Percentiles rank a stretch among this genome's conserved stretches.
Conservation (phyloP, 2,329 filamentous ascomycete genomes). For the Cordyceps farinosa region DNA sequence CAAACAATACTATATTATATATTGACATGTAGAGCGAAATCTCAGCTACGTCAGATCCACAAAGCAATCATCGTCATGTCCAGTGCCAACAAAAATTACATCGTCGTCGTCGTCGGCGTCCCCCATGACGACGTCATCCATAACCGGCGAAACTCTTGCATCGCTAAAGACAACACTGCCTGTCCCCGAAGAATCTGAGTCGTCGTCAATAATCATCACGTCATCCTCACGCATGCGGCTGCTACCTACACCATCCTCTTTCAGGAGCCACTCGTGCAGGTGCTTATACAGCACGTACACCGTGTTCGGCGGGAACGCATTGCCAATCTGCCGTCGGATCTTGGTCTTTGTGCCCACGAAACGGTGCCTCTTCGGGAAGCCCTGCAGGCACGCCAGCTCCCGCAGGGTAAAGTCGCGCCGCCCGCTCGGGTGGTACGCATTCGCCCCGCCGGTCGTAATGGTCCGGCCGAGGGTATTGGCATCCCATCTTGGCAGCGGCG, state of each 20-base stretch:
- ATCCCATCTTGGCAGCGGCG: conserved; percentile 40
- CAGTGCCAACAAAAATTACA: conserved; percentile 10
- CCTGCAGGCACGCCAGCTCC: conserved; percentile 67
- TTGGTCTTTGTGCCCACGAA: conserved; percentile 46
- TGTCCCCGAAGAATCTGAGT: conserved; percentile 21
- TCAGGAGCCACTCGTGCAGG: conserved; percentile 43
- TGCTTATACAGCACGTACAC: conserved; percentile 50
- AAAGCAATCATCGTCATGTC: conserved; percentile 2
- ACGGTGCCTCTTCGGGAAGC: conserved; percentile 59
- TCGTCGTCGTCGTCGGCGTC: conserved; percentile 14
- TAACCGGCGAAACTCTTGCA: conserved; percentile 22
- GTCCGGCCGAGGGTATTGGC: conserved; percentile 48
- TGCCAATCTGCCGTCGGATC: conserved; percentile 67
- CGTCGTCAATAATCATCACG: conserved; percentile 26
- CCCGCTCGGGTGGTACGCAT: conserved; percentile 64
- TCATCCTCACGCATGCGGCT: conserved; percentile 25
- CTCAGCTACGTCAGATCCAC: conserved; percentile 5
- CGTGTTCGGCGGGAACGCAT: conserved; percentile 67
- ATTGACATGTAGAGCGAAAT: neutral
- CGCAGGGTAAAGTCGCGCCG: conserved; percentile 59
- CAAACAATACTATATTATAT: neutral
- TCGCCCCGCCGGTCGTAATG: conserved; percentile 62
- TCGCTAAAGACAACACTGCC: conserved; percentile 13
- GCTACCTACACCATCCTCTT: conserved; percentile 36
- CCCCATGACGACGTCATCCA: conserved; percentile 25